Evolutionary conservation across 2,329 filamentous ascomycete genomes (phyloP), one percentile per base, ranked within the genome.

Genomic region (Diaporthe ilicicola): DNA sequence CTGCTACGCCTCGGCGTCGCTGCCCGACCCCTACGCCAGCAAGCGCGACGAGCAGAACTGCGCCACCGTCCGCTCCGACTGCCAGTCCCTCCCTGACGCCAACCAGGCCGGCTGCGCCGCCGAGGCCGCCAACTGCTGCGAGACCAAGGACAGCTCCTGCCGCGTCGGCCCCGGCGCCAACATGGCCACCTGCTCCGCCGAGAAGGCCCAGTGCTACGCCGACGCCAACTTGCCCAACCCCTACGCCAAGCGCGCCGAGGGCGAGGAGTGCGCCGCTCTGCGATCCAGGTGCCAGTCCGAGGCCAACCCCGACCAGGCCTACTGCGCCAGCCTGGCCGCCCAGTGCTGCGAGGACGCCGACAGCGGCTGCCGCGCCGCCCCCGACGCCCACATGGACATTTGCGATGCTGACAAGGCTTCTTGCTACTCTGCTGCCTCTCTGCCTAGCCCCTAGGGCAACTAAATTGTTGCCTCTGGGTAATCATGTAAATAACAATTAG

Each of bases 201-300:
- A 48, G 27, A 62, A 62, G 59, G 53, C 65, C 32, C 4, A 42
- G 7, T 68, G 65, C 65, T 68, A 68, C 53, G 7, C 15, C 29
- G 22, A 50, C 15, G 65, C 53, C 53, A 39, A 32, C 29, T 53
- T 68, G 3, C 42, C 53, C 17, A 32, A 17, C 54, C 66, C 66
- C 12, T 68, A 68, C 65, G 17, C 22, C 29, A 68, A 68, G 66
- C 66, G 66, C 44, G 19, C 64, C n/a, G 53, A 68, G 5, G 44
- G 39, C 44, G 59, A 50, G 44, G 29, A 64, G 59, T 68, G 66
- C 32, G 37, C 27, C 13, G 50, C 50, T 8, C 37, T 54, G 4
- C 64, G 50, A 22, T 34, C 15, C 4, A 6, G 17, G 5, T 67
- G 64, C 64, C 50, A 54, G 64, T 48, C 50, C n/a, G 2, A 6